Evolutionary conservation across 225 moss, liverwort and hornwort species (phyloP).

Genomic region (Pseudisothecium myosuroides): DNA sequence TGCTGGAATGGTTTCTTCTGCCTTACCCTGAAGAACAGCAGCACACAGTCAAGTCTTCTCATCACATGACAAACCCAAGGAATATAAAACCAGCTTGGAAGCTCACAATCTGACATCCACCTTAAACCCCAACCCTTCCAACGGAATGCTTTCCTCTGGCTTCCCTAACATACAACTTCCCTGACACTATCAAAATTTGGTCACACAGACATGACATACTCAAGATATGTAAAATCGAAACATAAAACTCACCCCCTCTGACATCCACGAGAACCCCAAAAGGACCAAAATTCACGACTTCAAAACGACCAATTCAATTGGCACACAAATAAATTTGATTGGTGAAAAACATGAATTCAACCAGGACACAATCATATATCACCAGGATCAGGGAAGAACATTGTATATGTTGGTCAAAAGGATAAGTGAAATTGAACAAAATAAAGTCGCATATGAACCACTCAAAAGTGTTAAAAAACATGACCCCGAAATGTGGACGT

Average conservation of each 20-base stretch:
- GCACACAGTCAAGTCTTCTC: neutral
- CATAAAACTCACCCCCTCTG: neutral
- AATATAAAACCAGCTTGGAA: neutral
- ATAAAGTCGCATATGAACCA: neutral
- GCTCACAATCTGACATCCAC: neutral
- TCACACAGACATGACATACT: neutral
- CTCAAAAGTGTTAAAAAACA: neutral
- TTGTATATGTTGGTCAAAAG: neutral
- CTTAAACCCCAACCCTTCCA: too few species aligned
- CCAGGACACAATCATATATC: neutral
- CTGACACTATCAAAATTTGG: neutral
- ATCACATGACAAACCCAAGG: neutral
- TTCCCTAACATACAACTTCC: neutral
- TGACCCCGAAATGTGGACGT: neutral
- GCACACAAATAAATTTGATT: too few species aligned
- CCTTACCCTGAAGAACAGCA: conserved; percentile 50
- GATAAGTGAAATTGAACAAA: neutral
- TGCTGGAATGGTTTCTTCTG: conserved; percentile 71
- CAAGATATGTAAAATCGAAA: neutral
- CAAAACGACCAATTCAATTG: neutral
- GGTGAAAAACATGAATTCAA: neutral
- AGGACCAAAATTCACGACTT: neutral
- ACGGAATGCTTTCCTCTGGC: too few species aligned
- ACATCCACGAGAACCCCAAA: neutral
- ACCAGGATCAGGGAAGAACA: neutral